Conservation (phyloP, 306 rosid genomes). For the Fagus crenata region DNA sequence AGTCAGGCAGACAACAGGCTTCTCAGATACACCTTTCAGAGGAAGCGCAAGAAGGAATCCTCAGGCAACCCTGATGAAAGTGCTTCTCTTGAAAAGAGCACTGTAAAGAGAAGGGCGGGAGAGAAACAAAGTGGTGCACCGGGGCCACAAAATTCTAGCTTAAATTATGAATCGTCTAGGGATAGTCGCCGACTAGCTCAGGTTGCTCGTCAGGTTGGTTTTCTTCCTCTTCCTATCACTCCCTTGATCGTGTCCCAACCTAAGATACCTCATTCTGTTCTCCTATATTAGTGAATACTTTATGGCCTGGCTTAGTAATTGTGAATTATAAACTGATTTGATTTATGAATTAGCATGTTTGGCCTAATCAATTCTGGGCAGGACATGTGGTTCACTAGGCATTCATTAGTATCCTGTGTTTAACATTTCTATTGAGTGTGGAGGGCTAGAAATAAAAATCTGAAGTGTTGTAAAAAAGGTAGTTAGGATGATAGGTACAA, state of each 20-base stretch:
- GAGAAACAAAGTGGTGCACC: conserved; percentile 33
- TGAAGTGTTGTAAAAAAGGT: neutral
- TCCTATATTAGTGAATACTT: neutral
- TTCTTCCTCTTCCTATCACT: conserved; percentile 21
- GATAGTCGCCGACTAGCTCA: conserved; percentile 50
- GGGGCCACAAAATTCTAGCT: conserved; percentile 38
- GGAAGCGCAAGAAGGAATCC: conserved; percentile 66
- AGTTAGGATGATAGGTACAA: neutral
- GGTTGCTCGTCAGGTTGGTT: conserved; percentile 66
- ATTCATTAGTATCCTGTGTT: neutral
- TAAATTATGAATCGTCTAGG: conserved; percentile 38
- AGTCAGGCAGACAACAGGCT: conserved; percentile 36
- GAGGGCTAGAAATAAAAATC: neutral
- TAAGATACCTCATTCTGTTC: neutral
- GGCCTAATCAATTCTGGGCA: neutral
- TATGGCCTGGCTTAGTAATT: neutral
- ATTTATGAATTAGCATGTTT: neutral
- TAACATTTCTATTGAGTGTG: neutral
- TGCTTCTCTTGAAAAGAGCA: conserved; percentile 37
- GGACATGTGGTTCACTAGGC: neutral
- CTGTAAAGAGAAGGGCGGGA: conserved; percentile 38
- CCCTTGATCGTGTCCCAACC: conserved; percentile 11
- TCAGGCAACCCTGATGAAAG: conserved; percentile 36
- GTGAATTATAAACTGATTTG: neutral
- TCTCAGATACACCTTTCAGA: conserved; percentile 61